Evolutionary conservation across 169 alveolate species (phyloP).

Genomic region (Eimeria acervulina): DNA sequence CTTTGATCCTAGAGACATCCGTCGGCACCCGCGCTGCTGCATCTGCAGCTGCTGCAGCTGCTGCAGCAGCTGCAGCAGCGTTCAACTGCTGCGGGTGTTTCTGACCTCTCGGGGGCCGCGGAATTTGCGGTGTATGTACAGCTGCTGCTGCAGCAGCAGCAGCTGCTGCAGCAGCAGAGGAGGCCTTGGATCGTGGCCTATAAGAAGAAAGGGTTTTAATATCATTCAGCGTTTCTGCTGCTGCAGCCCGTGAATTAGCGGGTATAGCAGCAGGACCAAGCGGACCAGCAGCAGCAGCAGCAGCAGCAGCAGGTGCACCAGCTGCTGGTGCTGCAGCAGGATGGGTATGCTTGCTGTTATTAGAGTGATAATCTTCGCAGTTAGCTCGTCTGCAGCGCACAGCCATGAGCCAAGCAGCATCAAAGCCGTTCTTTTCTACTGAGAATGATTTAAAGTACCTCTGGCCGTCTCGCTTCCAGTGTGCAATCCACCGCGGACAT

Average conservation of each 20-base stretch:
- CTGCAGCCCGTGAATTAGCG: neutral
- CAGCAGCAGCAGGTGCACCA: neutral
- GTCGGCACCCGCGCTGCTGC: conserved; percentile 39
- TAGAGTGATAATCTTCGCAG: conserved; percentile 16
- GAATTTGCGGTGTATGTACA: conserved; percentile 14
- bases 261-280: conserved; percentile 2
- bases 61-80: conserved; percentile 51
- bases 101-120: neutral
- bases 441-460: conserved; percentile 46
- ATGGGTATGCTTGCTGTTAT: neutral
- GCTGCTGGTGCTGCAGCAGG: neutral
- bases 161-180: conserved; percentile 31
- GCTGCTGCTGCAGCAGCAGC: conserved; percentile 60
- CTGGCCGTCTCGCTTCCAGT: conserved; percentile 80
- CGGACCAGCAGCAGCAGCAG: neutral
- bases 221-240: neutral
- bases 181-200: neutral
- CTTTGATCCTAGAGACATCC: neutral
- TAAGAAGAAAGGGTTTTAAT: neutral
- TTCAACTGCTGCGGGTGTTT: neutral
- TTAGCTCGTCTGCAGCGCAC: conserved; percentile 25
- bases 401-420: conserved; percentile 68
- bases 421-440: conserved; percentile 74
- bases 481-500: conserved; percentile 80
- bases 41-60: conserved; percentile 55